phyloP scores from a whole-genome alignment of 208 protist genomes.

The Angomonas deanei region DNA sequence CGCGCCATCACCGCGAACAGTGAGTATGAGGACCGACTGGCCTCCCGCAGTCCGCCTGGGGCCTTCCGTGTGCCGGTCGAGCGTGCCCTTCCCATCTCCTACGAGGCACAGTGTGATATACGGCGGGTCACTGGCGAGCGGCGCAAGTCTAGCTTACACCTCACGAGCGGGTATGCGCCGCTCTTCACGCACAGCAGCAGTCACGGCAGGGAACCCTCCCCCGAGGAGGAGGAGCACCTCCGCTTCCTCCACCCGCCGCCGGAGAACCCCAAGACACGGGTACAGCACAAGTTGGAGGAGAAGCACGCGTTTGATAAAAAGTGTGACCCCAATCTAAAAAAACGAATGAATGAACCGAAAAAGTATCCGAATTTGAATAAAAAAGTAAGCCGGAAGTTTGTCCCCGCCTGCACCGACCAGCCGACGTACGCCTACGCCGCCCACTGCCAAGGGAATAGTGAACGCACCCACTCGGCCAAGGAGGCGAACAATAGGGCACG shows the following conservation, averaged over 20 bases:
- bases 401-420: slow-evolving; percentile 18
- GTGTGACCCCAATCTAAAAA: background rate
- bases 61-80: slow-evolving; percentile 22
- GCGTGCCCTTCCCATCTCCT: slow-evolving; percentile 30
- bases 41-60: background rate
- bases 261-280: slow-evolving; percentile 14
- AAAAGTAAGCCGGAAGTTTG: slow-evolving; percentile 25
- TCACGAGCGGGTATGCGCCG: slow-evolving; percentile 28
- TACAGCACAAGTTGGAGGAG: slow-evolving; percentile 18
- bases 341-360: slow-evolving; percentile 17
- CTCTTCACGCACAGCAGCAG: background rate
- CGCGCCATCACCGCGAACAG: slow-evolving; percentile 14
- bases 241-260: slow-evolving; percentile 24
- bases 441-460: slow-evolving; percentile 13
- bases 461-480: too few relatives aligned
- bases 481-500: too few relatives aligned
- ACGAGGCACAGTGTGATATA: slow-evolving; percentile 25
- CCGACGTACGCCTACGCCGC: background rate
- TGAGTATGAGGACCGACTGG: slow-evolving; percentile 10
- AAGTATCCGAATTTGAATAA: slow-evolving; percentile 20
- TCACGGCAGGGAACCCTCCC: slow-evolving; percentile 2
- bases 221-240: slow-evolving; percentile 16
- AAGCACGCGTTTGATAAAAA: slow-evolving; percentile 15
- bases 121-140: slow-evolving; percentile 7
- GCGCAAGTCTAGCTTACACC: slow-evolving; percentile 9